Percentiles rank a stretch among this genome's conserved stretches.
phyloP scores from a whole-genome alignment of 331 rosid species.

The Quercus tomentella region DNA sequence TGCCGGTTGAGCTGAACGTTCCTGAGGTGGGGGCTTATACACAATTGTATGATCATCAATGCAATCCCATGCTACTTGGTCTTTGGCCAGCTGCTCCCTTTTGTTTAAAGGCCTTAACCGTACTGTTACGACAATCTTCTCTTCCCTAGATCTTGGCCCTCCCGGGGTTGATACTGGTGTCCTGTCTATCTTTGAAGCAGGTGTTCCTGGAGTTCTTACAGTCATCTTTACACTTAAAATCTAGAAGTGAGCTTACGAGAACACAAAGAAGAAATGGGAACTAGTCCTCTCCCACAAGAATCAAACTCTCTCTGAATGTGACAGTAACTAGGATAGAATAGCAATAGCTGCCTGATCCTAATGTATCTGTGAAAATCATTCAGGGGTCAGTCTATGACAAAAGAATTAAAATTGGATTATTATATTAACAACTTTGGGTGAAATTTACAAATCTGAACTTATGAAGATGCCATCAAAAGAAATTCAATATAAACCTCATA shows the following conservation, averaged over 20 bases:
- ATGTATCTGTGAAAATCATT: not conserved
- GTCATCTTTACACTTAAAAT: conserved; percentile 45
- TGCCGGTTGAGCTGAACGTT: conserved; percentile 63
- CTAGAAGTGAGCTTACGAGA: not conserved
- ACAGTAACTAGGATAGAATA: not conserved
- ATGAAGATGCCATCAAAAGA: too few species aligned
- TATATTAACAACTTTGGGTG: not conserved
- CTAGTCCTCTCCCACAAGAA: not conserved
- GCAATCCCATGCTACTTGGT: conserved; percentile 98
- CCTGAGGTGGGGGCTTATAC: conserved; percentile 58
- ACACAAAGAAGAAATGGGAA: not conserved
- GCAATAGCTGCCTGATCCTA: not conserved
- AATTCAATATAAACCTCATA: too few species aligned
- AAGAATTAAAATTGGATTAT: not conserved
- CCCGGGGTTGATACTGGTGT: conserved; percentile 87
- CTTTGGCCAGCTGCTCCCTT: conserved; percentile 84
- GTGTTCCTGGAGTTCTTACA: conserved; percentile 85
- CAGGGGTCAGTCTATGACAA: not conserved
- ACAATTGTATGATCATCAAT: conserved; percentile 67
- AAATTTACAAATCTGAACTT: too few species aligned
- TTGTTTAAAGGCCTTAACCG: conserved; percentile 83
- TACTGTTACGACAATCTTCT: conserved; percentile 94
- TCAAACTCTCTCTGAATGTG: not conserved
- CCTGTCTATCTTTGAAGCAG: conserved; percentile 83
- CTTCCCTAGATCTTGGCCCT: conserved; percentile 67